These are phyloP conservation scores for Gossypium laxum DNA, from an alignment of 441 rosid genomes.

Conservation along the genomic window DNA sequence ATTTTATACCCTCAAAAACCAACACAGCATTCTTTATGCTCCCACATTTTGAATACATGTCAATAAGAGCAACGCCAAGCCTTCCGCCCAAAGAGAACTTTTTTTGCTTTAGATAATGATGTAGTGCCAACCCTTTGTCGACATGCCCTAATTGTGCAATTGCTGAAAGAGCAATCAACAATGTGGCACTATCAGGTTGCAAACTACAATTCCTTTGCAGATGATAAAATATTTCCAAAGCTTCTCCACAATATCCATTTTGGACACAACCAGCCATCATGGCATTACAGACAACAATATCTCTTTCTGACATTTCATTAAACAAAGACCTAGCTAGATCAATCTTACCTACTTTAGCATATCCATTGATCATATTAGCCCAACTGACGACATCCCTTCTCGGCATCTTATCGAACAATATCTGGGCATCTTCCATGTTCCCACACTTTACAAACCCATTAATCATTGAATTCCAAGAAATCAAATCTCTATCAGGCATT, in stretches of 20 bases:
- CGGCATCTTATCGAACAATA: conserved; percentile 39
- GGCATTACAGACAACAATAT: conserved; percentile 44
- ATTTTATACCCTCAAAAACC: conserved; percentile 29
- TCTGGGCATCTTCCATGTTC: conserved; percentile 39
- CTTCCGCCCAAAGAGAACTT: conserved; percentile 31
- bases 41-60: conserved; percentile 56
- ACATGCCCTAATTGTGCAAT: conserved; percentile 41
- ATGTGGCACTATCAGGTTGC: conserved; percentile 41
- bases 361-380: conserved; percentile 55
- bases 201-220: conserved; percentile 29
- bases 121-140: conserved; percentile 36
- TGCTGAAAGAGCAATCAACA: conserved; percentile 42
- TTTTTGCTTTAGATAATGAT: conserved; percentile 28
- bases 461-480: conserved; percentile 59
- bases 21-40: conserved; percentile 35
- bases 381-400: conserved; percentile 48
- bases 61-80: conserved; percentile 54
- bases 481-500: conserved; percentile 55
- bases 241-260: conserved; percentile 33
- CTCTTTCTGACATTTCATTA: conserved; percentile 41
- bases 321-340: conserved; percentile 39
- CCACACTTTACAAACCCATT: conserved; percentile 42
- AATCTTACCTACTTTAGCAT: conserved; percentile 35
- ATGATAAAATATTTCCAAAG: conserved; percentile 34
- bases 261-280: conserved; percentile 54